Base-by-base conservation (phyloP, 2,329 filamentous ascomycete species). In the Xylariales sp. region DNA sequence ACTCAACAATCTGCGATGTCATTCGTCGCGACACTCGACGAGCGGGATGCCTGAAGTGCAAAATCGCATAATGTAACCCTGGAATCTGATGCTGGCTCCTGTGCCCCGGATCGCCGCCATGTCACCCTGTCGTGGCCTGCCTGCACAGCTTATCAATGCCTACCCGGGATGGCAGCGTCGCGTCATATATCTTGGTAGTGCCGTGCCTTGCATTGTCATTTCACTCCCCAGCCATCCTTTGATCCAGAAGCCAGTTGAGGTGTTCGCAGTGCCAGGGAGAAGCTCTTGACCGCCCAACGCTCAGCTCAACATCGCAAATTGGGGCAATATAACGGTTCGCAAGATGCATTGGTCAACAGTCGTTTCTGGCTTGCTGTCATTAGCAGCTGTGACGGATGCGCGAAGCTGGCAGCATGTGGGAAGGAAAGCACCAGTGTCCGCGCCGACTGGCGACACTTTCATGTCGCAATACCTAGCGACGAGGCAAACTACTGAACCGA, bases 371-470 rank as follows among this genome's bases (percentile, higher is more conserved):
- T 49, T 60, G 29, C 40, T 59, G 44, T 49, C 53, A 27, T 49
- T 48, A 7, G 49, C 49, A 19, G 47, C 46, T 31, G 32, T 44
- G 10, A 37, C 41, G 40, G 48, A 51, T 21, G 31, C 52, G 2
- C 51, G 51, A 35, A 58, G 56, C 49, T 56, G 46, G 38, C 56
- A 58, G 48, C 58, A 61, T 19, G 58, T 56, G 8, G 57, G 57
- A 35, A 60, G 53, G 52, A 55, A 52, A 33, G 48, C 53, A 5
- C 43, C 47, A 25, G 33, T 45, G 0, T 32, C 40, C 0, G n/a
- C 31, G 10, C 37, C 31, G 4, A 31, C 34, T 16, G 34, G 43
- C 14, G 31, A 45, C 19, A 43, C 42, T 35, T 45, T 36, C 32
- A 21, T 53, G 15, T 44, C 49, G 14, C 44, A 53, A 19, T 58